Evolutionary conservation across 805 yeast species (phyloP), one percentile per base, ranked within the genome.

Genomic region (Suhomyces emberorum): DNA sequence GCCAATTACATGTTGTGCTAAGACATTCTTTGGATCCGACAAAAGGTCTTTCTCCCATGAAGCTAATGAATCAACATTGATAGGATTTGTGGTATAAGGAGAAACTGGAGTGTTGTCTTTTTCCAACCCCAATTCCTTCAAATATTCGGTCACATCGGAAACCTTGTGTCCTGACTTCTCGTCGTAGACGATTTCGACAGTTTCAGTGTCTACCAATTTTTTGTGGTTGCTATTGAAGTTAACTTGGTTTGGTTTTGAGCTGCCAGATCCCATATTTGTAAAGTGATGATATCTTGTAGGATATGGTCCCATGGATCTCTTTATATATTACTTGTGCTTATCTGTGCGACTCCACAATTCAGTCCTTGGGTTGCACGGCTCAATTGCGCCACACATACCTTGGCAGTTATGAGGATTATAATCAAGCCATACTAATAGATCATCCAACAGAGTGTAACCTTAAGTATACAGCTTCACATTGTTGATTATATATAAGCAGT

Each of bases 1-100:
- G 3, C 77, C 68, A 48, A 78, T 62, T 2, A 81, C 79, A 44
- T 72, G 73, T 44, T 77, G 70, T 5, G 79, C 78, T 38, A 78
- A 58, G 38, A 55, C 52, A 51, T 77, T 77, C 49, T 76, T 76
- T 4, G 73, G 69, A 44, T 72, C 73, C 3, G 70, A 41, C 6
- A 63, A 44, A 33, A 78, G 59, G 1, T 62, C 63, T 1, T 55
- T 38, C 44, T 75, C 73, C 83, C 83, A 78, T 3, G 42, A 18
- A 12, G 37, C 16, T 22, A 43, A 39, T 1, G 43, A 28, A 3
- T 35, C 35, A 9, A 25, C 16, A 14, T 21, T 34, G 25, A 39
- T 53, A 11, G 76, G 47, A 28, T 51, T 48, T 7, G 22, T 34
- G 26, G 26, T 5, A 8, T 9, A 5, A 4, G 32, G 27, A 10